phyloP scores from a whole-genome alignment of 768 basidiomycete genomes.

The Hypholoma fasciculare region DNA sequence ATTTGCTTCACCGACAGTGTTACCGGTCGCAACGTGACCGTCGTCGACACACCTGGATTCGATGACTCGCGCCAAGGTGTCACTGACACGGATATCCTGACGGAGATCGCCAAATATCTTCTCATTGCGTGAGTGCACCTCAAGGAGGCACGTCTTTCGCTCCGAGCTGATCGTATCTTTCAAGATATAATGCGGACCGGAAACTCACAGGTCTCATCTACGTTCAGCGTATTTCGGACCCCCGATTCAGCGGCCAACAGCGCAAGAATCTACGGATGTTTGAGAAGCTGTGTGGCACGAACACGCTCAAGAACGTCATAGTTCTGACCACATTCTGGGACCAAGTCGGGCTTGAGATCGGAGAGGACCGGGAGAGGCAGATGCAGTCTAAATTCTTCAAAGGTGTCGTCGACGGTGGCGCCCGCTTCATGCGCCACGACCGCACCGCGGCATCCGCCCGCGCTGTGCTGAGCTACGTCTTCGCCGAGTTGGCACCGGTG shows the following conservation, averaged over 20 bases:
- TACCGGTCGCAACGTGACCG: slow-evolving; percentile 13
- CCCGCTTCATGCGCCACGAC: slow-evolving; percentile 35
- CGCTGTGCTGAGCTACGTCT: slow-evolving; percentile 29
- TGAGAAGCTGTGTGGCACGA: slow-evolving; percentile 41
- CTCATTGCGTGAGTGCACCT: slow-evolving; percentile 7
- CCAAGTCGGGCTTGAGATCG: background rate
- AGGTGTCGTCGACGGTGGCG: slow-evolving; percentile 36
- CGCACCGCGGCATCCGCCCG: slow-evolving; percentile 29
- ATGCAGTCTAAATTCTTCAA: background rate
- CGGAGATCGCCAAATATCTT: slow-evolving; percentile 27
- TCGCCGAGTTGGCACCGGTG: slow-evolving; percentile 5
- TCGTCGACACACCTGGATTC: slow-evolving; percentile 26
- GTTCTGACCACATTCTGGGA: slow-evolving; percentile 3
- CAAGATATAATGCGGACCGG: no score
- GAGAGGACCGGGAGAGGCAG: background rate
- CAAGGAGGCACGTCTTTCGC: no score
- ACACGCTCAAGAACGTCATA: slow-evolving; percentile 26
- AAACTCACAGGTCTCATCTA: background rate
- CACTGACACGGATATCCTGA: slow-evolving; percentile 36
- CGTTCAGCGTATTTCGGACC: background rate
- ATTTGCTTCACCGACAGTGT: slow-evolving; percentile 1
- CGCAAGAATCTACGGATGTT: slow-evolving; percentile 44
- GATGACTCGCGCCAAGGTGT: slow-evolving; percentile 21
- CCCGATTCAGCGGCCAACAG: background rate
- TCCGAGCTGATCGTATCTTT: no score